Conservation (phyloP, 23 red algal genomes). For the Pyropia yezoensis region DNA sequence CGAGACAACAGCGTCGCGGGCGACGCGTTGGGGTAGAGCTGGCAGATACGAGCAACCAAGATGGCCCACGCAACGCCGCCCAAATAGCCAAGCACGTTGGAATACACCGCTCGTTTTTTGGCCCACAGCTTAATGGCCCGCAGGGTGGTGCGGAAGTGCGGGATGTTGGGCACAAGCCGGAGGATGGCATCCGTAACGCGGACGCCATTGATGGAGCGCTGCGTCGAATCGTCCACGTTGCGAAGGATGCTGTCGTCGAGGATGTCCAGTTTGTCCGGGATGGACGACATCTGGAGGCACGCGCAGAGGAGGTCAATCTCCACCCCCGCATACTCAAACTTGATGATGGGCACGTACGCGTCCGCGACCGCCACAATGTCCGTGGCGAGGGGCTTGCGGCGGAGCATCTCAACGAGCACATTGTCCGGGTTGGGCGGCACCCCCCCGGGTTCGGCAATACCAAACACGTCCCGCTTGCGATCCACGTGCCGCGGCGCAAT, state of each 20-base stretch:
- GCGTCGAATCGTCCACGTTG: constrained; percentile 97
- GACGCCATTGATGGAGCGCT: constrained; percentile 97
- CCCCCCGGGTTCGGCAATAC: constrained; percentile 36
- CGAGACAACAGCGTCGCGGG: constrained; percentile 53
- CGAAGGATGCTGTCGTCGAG: constrained; percentile 91
- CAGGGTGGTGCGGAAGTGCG: constrained; percentile 88
- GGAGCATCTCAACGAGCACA: constrained; percentile 71
- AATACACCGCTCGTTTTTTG: constrained; percentile 90
- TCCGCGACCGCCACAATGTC: constrained; percentile 84
- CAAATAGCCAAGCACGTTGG: constrained; percentile 88
- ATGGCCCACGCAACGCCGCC: constrained; percentile 99
- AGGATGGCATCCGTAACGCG: constrained; percentile 97
- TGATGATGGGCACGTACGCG: constrained; percentile 94
- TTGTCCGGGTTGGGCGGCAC: constrained; percentile 37
- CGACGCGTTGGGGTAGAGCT: constrained; percentile 92
- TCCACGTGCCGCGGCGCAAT: constrained; percentile 75
- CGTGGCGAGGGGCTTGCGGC: constrained; percentile 33
- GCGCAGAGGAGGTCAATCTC: constrained; percentile 99
- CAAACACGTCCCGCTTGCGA: constrained; percentile 84
- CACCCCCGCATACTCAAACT: constrained; percentile 82
- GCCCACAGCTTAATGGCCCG: constrained; percentile 97
- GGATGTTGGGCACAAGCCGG: constrained; percentile 74
- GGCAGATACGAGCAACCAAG: constrained; percentile 83
- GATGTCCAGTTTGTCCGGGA: constrained; percentile 82
- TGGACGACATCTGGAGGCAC: constrained; percentile 61